Evolutionary conservation across 2,329 filamentous ascomycete genomes (phyloP).

Genomic region (Orbilia oligospora): DNA sequence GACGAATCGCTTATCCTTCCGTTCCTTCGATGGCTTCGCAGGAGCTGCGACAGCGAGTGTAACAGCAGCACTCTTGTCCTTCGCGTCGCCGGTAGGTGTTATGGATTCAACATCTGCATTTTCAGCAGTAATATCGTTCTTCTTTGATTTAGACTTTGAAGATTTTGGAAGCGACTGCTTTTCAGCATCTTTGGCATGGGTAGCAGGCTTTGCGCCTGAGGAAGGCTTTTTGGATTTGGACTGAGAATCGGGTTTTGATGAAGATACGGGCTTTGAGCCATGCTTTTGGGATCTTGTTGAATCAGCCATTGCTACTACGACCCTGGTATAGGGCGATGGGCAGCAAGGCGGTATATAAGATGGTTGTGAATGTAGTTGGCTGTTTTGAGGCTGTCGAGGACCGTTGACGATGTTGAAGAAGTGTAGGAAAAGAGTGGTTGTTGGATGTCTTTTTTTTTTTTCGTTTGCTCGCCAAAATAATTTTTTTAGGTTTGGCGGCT

Average conservation of each 20-base stretch:
- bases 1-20: slow-evolving; percentile 54
- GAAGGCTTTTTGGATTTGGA: slow-evolving; percentile 36
- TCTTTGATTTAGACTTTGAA: slow-evolving; percentile 52
- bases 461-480: slow-evolving; percentile 24
- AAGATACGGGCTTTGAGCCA: slow-evolving; percentile 31
- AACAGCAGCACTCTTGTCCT: neutral
- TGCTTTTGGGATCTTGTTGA: slow-evolving; percentile 31
- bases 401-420: slow-evolving; percentile 29
- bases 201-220: slow-evolving; percentile 35
- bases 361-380: slow-evolving; percentile 4
- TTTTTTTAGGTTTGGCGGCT: slow-evolving; percentile 51
- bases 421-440: slow-evolving; percentile 1
- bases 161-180: slow-evolving; percentile 30
- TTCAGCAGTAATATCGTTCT: slow-evolving; percentile 33
- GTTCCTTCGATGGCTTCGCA: slow-evolving; percentile 28
- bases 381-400: slow-evolving; percentile 30
- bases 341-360: slow-evolving; percentile 7
- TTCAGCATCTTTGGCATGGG: slow-evolving; percentile 41
- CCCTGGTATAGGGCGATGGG: neutral
- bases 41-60: neutral
- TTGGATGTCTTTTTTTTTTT: slow-evolving; percentile 44
- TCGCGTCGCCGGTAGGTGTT: slow-evolving; percentile 4
- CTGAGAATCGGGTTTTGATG: slow-evolving; percentile 33
- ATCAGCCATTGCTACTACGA: slow-evolving; percentile 49
- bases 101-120: slow-evolving; percentile 32